phyloP scores from a whole-genome alignment of 495 filamentous ascomycete species.

The Aspergillus campestris region DNA sequence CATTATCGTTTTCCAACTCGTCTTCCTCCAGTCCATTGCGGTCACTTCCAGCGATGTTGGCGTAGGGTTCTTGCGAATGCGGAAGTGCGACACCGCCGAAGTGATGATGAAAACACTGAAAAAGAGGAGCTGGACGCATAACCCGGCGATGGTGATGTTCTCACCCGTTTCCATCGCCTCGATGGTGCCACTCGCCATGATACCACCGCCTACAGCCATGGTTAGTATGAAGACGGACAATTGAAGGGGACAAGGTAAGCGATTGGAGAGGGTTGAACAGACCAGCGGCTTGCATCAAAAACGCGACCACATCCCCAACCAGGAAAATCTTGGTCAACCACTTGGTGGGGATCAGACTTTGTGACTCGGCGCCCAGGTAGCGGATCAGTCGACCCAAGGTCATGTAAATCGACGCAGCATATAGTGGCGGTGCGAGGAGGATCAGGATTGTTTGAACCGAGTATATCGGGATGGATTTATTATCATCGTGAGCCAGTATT shows the following conservation, averaged over 20 bases:
- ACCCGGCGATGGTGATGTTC: slow-evolving; percentile 32
- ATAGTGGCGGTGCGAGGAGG: slow-evolving; percentile 42
- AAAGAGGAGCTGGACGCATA: slow-evolving; percentile 33
- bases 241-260: too few relatives aligned
- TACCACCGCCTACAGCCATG: slow-evolving; percentile 11
- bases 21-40: slow-evolving; percentile 34
- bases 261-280: not conserved
- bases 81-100: slow-evolving; percentile 24
- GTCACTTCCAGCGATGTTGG: not conserved
- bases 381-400: slow-evolving; percentile 45
- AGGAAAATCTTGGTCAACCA: slow-evolving; percentile 34
- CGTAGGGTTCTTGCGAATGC: slow-evolving; percentile 22
- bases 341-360: slow-evolving; percentile 14
- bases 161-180: slow-evolving; percentile 21
- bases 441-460: slow-evolving; percentile 33
- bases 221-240: not conserved
- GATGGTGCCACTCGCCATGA: slow-evolving; percentile 9
- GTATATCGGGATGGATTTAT: slow-evolving; percentile 21
- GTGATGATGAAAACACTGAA: slow-evolving; percentile 35
- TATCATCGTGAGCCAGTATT: slow-evolving; percentile 23
- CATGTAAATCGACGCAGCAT: slow-evolving; percentile 53
- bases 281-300: slow-evolving; percentile 25
- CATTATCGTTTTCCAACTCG: slow-evolving; percentile 17
- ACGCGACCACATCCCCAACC: slow-evolving; percentile 27
- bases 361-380: slow-evolving; percentile 33